These are phyloP conservation scores for Pseudoscleropodium purum DNA, from an alignment of 225 moss, liverwort and hornwort species.

Conservation along the genomic window DNA sequence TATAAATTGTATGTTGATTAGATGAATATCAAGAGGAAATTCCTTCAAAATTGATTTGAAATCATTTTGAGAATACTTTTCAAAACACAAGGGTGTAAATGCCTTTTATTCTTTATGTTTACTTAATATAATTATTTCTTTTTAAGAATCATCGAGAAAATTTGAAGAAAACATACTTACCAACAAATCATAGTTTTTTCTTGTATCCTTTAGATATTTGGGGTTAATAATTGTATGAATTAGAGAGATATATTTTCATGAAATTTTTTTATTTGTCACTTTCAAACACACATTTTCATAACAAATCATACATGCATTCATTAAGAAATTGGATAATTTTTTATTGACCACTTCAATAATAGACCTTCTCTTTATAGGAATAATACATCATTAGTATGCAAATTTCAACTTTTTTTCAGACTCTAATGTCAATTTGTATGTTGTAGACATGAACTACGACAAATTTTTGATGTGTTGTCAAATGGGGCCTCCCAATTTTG, in stretches of 20 bases:
- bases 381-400: not conserved
- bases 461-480: not conserved
- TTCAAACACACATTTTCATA: accelerated
- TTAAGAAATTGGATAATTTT: not conserved
- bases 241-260: not conserved
- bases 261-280: not conserved
- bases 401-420: not conserved
- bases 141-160: not conserved
- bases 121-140: not conserved
- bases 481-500: not conserved
- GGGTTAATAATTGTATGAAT: accelerated
- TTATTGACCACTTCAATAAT: not conserved
- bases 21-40: not conserved
- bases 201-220: accelerated
- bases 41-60: not conserved
- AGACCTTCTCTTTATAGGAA: accelerated
- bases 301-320: not conserved
- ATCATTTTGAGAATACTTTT: not conserved
- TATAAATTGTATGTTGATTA: not conserved
- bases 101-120: not conserved
- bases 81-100: not conserved
- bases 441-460: not conserved
- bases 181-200: not conserved
- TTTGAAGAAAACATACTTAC: not conserved
- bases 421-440: accelerated